These are phyloP conservation scores for Gastrolobium bilobum DNA, from an alignment of 306 rosid species.

Conservation along the genomic window DNA sequence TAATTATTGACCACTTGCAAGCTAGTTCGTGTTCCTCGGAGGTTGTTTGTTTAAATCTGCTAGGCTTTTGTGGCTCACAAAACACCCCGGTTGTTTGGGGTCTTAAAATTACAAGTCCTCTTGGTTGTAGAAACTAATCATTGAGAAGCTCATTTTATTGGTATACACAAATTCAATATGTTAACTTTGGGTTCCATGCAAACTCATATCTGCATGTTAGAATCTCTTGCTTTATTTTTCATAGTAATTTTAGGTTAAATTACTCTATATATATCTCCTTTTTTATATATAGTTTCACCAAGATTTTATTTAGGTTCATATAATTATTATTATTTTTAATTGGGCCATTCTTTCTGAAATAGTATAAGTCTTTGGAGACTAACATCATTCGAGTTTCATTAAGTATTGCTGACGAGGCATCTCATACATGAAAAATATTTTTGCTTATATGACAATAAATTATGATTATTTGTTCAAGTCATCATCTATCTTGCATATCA, in stretches of 20 bases:
- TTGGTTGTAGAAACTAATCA: not conserved
- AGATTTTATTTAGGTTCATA: too few species aligned
- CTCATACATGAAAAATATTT: too few species aligned
- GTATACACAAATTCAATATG: not conserved
- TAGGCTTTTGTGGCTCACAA: slow-evolving; percentile 59
- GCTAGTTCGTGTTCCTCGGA: slow-evolving; percentile 34
- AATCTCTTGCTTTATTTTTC: not conserved
- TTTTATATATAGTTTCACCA: too few species aligned
- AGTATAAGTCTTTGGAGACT: too few species aligned
- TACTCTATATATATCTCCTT: not conserved
- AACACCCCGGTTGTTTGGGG: slow-evolving; percentile 20
- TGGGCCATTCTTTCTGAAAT: too few species aligned
- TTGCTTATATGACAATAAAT: too few species aligned
- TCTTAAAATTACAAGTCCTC: not conserved
- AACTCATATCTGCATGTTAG: not conserved
- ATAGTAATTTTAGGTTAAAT: not conserved
- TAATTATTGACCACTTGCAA: slow-evolving; percentile 31
- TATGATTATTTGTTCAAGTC: too few species aligned
- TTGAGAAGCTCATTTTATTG: not conserved
- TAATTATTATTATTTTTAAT: too few species aligned
- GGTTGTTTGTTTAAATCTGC: not conserved
- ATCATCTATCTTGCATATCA: too few species aligned
- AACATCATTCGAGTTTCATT: too few species aligned
- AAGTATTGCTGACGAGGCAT: too few species aligned
- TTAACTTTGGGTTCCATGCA: not conserved